These are phyloP conservation scores for Akanthomyces lecanii DNA, from an alignment of 2,329 filamentous ascomycete species.

Conservation along the genomic window DNA sequence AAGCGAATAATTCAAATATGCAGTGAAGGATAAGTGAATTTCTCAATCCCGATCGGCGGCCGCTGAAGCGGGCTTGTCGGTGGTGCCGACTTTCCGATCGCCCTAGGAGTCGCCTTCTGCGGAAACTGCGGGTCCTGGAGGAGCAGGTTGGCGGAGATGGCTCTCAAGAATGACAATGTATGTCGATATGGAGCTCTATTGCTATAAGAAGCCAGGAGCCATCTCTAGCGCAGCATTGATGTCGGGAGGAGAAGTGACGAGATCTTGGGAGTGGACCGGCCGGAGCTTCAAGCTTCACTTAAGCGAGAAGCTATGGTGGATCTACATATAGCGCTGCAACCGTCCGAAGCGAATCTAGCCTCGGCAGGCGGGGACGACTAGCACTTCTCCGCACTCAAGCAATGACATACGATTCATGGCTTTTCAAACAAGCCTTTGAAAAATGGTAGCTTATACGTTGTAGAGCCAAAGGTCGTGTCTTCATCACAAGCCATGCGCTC, in stretches of 20 bases:
- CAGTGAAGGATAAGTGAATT: not conserved
- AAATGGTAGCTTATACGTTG: too few relatives aligned
- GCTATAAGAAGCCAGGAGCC: not conserved
- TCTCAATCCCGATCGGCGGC: not conserved
- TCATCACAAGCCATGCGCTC: not conserved
- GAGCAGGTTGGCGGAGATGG: not conserved
- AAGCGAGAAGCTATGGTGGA: not conserved
- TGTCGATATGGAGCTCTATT: not conserved
- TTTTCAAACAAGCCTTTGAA: too few relatives aligned
- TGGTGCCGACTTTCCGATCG: not conserved
- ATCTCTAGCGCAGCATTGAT: not conserved
- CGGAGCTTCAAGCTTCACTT: too few relatives aligned
- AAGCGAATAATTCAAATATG: too few relatives aligned
- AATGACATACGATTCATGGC: not conserved
- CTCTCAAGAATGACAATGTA: too few relatives aligned
- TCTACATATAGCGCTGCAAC: not conserved
- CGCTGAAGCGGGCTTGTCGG: not conserved
- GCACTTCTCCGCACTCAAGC: not conserved
- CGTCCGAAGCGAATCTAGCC: not conserved
- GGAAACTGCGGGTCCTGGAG: too few relatives aligned
- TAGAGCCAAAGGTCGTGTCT: too few relatives aligned
- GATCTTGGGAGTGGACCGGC: not conserved
- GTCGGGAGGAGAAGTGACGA: not conserved
- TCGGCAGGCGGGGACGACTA: not conserved
- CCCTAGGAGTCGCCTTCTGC: too few relatives aligned